These are phyloP conservation scores for Pascua sp. DNA, from an alignment of 1,284 basidiomycete species.

Conservation along the genomic window DNA sequence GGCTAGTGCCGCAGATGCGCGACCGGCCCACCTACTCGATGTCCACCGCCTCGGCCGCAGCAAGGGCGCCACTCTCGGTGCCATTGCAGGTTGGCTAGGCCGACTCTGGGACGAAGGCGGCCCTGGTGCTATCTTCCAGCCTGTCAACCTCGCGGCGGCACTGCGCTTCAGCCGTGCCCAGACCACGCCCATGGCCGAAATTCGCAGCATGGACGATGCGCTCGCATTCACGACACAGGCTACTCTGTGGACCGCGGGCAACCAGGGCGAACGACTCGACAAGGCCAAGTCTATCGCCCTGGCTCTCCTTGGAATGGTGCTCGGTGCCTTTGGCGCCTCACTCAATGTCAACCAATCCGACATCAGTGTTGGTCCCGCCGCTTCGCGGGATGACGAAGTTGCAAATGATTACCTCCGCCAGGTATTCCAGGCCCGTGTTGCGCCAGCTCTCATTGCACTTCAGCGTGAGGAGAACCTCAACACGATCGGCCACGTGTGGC, in stretches of 20 bases:
- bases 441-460: constrained; percentile 8
- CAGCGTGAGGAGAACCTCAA: constrained; percentile 5
- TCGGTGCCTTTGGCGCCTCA: constrained; percentile 22
- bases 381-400: constrained; percentile 2
- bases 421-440: constrained; percentile 12
- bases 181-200: constrained; percentile 26
- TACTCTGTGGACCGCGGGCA: constrained; percentile 22
- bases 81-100: constrained; percentile 23
- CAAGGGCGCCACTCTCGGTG: constrained; percentile 8
- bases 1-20: constrained; percentile 11
- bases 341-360: neutral
- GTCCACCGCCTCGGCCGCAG: constrained; percentile 1
- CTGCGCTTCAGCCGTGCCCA: constrained; percentile 20
- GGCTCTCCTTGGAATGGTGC: constrained; percentile 19
- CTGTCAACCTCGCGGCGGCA: constrained; percentile 23
- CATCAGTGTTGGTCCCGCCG: neutral
- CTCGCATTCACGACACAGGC: constrained; percentile 27
- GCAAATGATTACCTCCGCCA: constrained; percentile 15
- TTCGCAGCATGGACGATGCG: constrained; percentile 33
- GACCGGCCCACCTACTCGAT: constrained; percentile 11
- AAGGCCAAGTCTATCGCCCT: constrained; percentile 17
- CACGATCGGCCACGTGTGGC: constrained; percentile 55
- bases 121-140: constrained; percentile 32
- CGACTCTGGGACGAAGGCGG: constrained; percentile 25
- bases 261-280: constrained; percentile 9